Evolutionary conservation across 2,329 filamentous ascomycete species (phyloP).

Genomic region (Rosellinia necatrix): DNA sequence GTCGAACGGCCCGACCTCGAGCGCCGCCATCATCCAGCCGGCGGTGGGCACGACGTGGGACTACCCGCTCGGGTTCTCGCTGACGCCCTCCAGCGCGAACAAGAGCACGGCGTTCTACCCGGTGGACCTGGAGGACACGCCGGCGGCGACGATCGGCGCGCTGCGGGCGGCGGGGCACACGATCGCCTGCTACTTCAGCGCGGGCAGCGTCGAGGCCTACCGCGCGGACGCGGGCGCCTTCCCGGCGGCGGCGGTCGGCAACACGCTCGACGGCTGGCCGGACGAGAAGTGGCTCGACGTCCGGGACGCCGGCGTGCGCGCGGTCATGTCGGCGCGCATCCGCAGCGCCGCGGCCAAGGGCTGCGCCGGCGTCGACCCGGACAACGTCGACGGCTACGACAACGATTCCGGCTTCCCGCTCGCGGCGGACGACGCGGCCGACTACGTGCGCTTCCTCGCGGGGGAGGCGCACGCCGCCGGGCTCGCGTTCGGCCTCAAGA

Average conservation of each 20-base stretch:
- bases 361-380: conserved; percentile 71
- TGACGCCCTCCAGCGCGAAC: conserved; percentile 20
- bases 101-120: conserved; percentile 23
- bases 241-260: conserved; percentile 58
- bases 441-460: conserved; percentile 65
- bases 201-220: conserved; percentile 69
- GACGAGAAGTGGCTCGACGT: conserved; percentile 71
- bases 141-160: conserved; percentile 6
- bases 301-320: conserved; percentile 60
- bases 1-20: background rate
- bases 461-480: conserved; percentile 56
- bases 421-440: conserved; percentile 59
- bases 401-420: conserved; percentile 67
- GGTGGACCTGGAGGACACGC: conserved; percentile 27
- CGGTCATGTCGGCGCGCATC: conserved; percentile 67
- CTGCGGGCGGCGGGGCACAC: conserved; percentile 23
- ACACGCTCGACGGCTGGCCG: conserved; percentile 64
- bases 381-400: conserved; percentile 71
- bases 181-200: conserved; percentile 76
- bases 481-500: conserved; percentile 71
- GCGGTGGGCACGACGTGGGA: conserved; percentile 26
- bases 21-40: conserved; percentile 13
- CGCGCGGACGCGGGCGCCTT: conserved; percentile 64
- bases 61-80: conserved; percentile 27
- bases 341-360: conserved; percentile 63